Base-by-base conservation (phyloP, 176 grass and related monocot species). In the Cymbopogon citratus region DNA sequence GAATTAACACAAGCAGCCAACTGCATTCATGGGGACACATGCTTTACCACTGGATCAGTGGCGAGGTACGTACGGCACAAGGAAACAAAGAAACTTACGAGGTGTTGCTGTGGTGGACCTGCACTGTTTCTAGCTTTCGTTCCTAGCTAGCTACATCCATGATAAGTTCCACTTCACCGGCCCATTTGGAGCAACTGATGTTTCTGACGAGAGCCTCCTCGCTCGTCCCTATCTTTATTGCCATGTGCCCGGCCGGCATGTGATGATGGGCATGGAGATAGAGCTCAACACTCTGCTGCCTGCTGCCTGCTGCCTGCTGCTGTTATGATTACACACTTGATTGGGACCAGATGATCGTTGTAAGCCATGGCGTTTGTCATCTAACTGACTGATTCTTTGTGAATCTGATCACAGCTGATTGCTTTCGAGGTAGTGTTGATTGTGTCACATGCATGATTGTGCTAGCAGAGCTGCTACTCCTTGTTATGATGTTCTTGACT, bases 201-300 rank as follows among this genome's bases (percentile, higher is more conserved):
- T 65, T 81, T 71, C 64, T 19, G 48, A 46, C 28, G 69, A 46
- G 7, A n/a, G n/a, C n/a, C n/a, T n/a, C 6, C 7, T 19, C 31
- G 11, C 39, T 64, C 44, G 71, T 71, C 77, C 57, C 26, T 81
- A 15, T 85, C 87, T 5, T n/a, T n/a, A n/a, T n/a, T 65, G 35
- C 64, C 87, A 86, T 86, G 83, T 89, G 83, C 33, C 54, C 5
- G 71, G 10, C 43, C 5, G 71, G 10, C 83, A 85, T 66, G 83
- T 85, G 72, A 81, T 77, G 78, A 85, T 89, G 26, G 57, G 45
- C 63, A 25, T 28, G 38, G 0, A 63, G 82, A 59, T 69, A 63
- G 49, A 69, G 31, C 23, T 45, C 40, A 12, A n/a, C n/a, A 24
- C 18, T 69, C 64, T 18, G 63, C 29, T 67, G 31, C 51, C 52